Evolutionary conservation across 306 rosid genomes (phyloP).

Genomic region (Heteromeles arbutifolia): DNA sequence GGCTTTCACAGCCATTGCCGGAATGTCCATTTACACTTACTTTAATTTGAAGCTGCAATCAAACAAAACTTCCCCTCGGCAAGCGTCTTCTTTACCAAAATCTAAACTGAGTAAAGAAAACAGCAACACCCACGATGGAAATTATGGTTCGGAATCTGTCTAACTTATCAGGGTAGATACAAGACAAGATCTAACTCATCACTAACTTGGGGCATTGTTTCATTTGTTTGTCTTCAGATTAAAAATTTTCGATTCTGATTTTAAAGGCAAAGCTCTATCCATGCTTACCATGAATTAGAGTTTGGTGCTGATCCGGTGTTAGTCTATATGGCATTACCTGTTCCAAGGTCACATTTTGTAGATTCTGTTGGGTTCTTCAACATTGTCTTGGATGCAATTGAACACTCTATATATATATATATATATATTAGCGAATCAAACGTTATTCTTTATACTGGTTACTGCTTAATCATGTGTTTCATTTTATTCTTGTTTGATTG

Average conservation of each 20-base stretch:
- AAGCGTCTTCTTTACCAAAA: slow-evolving; percentile 51
- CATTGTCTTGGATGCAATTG: not conserved
- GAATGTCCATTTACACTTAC: slow-evolving; percentile 82
- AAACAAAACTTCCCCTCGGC: slow-evolving; percentile 49
- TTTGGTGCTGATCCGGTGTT: not conserved
- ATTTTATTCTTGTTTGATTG: not conserved
- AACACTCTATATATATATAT: too few relatives aligned
- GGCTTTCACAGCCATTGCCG: slow-evolving; percentile 78
- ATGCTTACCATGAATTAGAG: not conserved
- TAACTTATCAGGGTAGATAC: slow-evolving; percentile 17
- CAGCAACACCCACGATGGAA: slow-evolving; percentile 48
- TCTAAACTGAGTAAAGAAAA: slow-evolving; percentile 78
- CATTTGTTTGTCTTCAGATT: not conserved
- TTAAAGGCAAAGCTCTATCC: not conserved
- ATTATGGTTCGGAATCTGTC: slow-evolving; percentile 65
- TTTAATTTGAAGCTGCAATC: slow-evolving; percentile 60
- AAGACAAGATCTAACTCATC: slow-evolving; percentile 14
- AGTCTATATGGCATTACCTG: not conserved
- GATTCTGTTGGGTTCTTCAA: slow-evolving; percentile 3
- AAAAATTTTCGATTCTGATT: not conserved
- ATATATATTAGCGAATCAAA: slow-evolving; percentile 27
- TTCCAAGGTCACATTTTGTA: not conserved
- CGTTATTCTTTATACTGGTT: slow-evolving; percentile 6
- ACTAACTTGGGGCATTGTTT: slow-evolving; percentile 12
- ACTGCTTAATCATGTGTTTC: not conserved